phyloP scores from a whole-genome alignment of 2,329 filamentous ascomycete species.

The Colletotrichum higginsianum region DNA sequence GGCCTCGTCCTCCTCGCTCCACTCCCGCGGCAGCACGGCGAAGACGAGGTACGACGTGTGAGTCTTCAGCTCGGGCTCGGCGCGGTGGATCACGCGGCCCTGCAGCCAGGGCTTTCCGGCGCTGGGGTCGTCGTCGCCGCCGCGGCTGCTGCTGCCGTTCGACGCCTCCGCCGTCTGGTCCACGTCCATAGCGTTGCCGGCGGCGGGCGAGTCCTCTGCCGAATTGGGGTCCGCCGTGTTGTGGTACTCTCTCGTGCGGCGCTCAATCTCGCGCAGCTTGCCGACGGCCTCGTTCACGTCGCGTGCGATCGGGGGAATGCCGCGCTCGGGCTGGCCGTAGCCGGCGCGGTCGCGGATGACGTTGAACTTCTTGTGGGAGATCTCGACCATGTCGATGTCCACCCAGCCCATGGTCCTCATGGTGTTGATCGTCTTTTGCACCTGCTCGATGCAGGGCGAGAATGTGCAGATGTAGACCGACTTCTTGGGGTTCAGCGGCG shows the following conservation, averaged over 20 bases:
- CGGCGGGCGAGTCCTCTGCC: constrained; percentile 49
- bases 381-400: constrained; percentile 93
- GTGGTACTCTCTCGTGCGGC: constrained; percentile 77
- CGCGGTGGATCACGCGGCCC: constrained; percentile 83
- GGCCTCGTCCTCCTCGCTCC: constrained; percentile 86
- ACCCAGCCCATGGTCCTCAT: constrained; percentile 89
- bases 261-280: constrained; percentile 81
- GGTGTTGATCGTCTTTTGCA: constrained; percentile 85
- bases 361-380: constrained; percentile 84
- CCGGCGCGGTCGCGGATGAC: constrained; percentile 87
- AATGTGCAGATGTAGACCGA: constrained; percentile 91
- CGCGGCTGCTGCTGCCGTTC: constrained; percentile 18
- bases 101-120: constrained; percentile 76
- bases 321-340: constrained; percentile 76
- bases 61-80: constrained; percentile 91
- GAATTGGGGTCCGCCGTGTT: constrained; percentile 48
- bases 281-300: constrained; percentile 85
- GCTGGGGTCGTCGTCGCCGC: constrained; percentile 45
- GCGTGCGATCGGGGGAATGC: constrained; percentile 77
- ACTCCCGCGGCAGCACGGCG: constrained; percentile 88
- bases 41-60: constrained; percentile 99
- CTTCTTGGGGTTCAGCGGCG: constrained; percentile 78
- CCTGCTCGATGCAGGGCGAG: constrained; percentile 97
- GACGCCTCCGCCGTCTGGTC: constrained; percentile 51
- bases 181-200: constrained; percentile 59